phyloP scores from a whole-genome alignment of 768 basidiomycete genomes.

The Leccinum obscurum region DNA sequence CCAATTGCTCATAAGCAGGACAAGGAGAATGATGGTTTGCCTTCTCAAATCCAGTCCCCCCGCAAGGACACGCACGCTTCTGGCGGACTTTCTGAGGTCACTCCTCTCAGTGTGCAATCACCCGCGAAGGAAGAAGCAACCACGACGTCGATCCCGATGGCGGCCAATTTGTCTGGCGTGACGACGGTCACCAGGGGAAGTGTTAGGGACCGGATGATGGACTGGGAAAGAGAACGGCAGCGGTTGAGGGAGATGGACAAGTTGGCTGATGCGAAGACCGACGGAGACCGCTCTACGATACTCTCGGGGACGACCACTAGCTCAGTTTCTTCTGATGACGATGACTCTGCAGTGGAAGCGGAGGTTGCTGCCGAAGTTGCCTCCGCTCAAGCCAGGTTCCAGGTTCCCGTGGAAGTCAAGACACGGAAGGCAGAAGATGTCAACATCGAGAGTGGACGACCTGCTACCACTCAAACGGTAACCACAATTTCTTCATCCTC shows the following conservation, averaged over 20 bases:
- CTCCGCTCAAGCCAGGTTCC: constrained; percentile 9
- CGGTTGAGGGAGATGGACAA: constrained; percentile 68
- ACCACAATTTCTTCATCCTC: constrained; percentile 20
- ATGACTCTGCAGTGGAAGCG: constrained; percentile 27
- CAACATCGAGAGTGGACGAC: constrained; percentile 6
- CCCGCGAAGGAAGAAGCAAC: constrained; percentile 16
- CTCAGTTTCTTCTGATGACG: constrained; percentile 27
- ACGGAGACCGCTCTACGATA: constrained; percentile 36
- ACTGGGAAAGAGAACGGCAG: constrained; percentile 75
- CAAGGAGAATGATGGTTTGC: constrained; percentile 29
- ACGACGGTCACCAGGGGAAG: constrained; percentile 29
- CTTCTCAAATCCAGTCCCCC: constrained; percentile 2
- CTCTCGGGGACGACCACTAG: constrained; percentile 17
- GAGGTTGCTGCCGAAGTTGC: constrained; percentile 27
- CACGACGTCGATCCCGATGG: constrained; percentile 9
- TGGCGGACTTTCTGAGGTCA: neutral
- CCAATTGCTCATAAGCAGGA: constrained; percentile 23
- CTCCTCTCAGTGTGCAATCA: constrained; percentile 18
- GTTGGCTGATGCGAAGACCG: constrained; percentile 53
- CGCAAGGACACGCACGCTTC: constrained; percentile 13
- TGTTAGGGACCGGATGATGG: constrained; percentile 61
- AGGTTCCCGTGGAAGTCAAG: constrained; percentile 4
- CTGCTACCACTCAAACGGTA: constrained; percentile 12
- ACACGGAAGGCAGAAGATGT: neutral
- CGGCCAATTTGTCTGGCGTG: constrained; percentile 18